Evolutionary conservation across 495 filamentous ascomycete species (phyloP).

Genomic region (Saxophila tyrrhenica): DNA sequence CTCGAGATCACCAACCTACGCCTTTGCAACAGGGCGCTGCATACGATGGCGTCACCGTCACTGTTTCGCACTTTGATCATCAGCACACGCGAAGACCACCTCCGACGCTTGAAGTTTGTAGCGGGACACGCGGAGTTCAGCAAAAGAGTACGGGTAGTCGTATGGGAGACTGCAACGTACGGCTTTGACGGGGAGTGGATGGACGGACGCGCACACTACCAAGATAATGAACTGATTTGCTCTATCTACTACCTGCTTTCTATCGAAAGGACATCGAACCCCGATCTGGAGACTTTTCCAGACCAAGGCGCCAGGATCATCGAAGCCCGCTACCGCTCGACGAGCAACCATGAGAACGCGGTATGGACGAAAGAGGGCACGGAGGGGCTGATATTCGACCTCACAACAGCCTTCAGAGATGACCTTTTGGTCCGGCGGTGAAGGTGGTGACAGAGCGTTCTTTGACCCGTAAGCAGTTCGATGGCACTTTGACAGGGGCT

Average conservation of each 20-base stretch:
- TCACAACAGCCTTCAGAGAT: background rate
- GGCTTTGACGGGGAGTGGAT: background rate
- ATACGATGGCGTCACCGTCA: background rate
- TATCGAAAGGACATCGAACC: too few species aligned
- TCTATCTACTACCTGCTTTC: background rate
- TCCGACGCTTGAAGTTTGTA: background rate
- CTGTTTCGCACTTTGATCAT: background rate
- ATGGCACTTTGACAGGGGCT: background rate
- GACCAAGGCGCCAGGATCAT: too few species aligned
- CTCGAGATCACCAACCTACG: background rate
- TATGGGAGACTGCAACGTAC: background rate
- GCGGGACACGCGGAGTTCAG: background rate
- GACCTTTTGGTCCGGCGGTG: background rate
- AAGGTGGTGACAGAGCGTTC: background rate
- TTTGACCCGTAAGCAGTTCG: background rate
- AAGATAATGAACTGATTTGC: background rate
- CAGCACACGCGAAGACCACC: background rate
- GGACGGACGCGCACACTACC: background rate
- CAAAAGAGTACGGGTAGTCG: background rate
- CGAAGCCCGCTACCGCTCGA: too few species aligned
- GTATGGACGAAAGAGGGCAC: background rate
- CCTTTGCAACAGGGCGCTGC: background rate
- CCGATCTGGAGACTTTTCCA: too few species aligned
- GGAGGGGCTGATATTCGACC: too few species aligned
- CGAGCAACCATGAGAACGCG: background rate